phyloP scores from a whole-genome alignment of 306 rosid genomes.

The Acmispon strigosus region DNA sequence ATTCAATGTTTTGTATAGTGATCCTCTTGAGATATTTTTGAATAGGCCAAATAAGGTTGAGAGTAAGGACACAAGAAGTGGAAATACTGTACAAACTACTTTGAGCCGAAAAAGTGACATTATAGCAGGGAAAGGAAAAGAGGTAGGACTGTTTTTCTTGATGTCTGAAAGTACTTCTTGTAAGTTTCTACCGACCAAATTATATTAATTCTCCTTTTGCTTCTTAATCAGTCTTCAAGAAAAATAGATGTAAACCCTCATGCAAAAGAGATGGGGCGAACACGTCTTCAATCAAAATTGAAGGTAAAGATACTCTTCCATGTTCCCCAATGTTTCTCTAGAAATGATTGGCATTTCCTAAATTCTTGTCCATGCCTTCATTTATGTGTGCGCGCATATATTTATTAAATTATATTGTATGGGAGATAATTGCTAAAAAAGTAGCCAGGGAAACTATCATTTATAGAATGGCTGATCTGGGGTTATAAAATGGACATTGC shows the following conservation, averaged over 20 bases:
- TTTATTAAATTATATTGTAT: not conserved
- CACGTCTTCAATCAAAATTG: slow-evolving; percentile 48
- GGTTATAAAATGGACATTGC: not conserved
- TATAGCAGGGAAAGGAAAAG: slow-evolving; percentile 42
- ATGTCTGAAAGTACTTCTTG: not conserved
- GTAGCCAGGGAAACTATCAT: not conserved
- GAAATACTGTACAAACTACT: slow-evolving; percentile 31
- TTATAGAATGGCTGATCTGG: not conserved
- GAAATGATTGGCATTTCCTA: not conserved
- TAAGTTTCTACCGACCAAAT: slow-evolving; percentile 2
- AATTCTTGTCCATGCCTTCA: slow-evolving; percentile 10
- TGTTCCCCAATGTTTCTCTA: not conserved
- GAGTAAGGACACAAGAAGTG: slow-evolving; percentile 41
- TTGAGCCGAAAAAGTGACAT: slow-evolving; percentile 40
- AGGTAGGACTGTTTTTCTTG: slow-evolving; percentile 40
- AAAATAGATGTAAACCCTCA: slow-evolving; percentile 40
- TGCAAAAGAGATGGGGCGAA: slow-evolving; percentile 35
- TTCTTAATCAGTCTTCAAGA: slow-evolving; percentile 29
- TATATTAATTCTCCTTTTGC: not conserved
- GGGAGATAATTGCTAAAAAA: not conserved
- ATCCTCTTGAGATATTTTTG: slow-evolving; percentile 9
- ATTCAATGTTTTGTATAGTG: slow-evolving; percentile 10
- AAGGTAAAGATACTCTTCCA: slow-evolving; percentile 63
- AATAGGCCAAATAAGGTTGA: slow-evolving; percentile 54
- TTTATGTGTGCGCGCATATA: slow-evolving; percentile 7